Evolutionary conservation across 2,329 filamentous ascomycete species (phyloP).

Genomic region (Tolypocladium tropicale): DNA sequence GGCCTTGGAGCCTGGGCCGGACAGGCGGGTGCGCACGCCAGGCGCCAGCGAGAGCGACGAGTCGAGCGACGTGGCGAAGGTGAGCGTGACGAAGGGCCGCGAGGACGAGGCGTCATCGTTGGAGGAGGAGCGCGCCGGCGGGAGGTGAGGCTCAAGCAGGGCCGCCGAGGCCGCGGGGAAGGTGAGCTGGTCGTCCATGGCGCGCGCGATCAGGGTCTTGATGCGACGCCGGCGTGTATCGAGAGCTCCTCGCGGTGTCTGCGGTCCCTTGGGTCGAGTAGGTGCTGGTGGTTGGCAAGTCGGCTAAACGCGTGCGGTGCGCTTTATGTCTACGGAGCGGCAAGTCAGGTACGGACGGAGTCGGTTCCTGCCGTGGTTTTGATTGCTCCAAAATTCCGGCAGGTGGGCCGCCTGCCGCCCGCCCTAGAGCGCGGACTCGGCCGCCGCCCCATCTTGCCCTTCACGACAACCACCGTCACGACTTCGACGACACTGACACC

Average conservation of each 20-base stretch:
- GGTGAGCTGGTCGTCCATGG: constrained; percentile 23
- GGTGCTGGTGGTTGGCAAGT: too few species aligned
- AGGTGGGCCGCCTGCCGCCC: too few species aligned
- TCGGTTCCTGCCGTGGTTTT: not conserved
- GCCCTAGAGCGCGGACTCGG: too few species aligned
- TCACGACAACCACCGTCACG: too few species aligned
- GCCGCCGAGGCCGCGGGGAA: constrained; percentile 21
- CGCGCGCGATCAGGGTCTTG: not conserved
- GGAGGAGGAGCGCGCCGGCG: constrained; percentile 9
- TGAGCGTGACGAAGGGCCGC: constrained; percentile 60
- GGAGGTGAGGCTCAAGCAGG: constrained; percentile 23
- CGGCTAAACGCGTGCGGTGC: too few species aligned
- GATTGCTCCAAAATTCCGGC: not conserved
- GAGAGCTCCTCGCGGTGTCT: too few species aligned
- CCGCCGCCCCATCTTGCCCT: too few species aligned
- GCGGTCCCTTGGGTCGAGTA: not conserved
- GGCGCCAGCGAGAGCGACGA: constrained; percentile 66
- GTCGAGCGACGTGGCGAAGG: constrained; percentile 87
- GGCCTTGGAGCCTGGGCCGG: constrained; percentile 71
- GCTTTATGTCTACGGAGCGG: too few species aligned
- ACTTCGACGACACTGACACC: too few species aligned
- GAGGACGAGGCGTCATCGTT: not conserved
- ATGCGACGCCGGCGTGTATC: too few species aligned
- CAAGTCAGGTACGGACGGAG: too few species aligned
- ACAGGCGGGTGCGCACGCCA: constrained; percentile 72